These are phyloP conservation scores for Arabis alpina DNA, from an alignment of 345 rosid species.

Conservation along the genomic window DNA sequence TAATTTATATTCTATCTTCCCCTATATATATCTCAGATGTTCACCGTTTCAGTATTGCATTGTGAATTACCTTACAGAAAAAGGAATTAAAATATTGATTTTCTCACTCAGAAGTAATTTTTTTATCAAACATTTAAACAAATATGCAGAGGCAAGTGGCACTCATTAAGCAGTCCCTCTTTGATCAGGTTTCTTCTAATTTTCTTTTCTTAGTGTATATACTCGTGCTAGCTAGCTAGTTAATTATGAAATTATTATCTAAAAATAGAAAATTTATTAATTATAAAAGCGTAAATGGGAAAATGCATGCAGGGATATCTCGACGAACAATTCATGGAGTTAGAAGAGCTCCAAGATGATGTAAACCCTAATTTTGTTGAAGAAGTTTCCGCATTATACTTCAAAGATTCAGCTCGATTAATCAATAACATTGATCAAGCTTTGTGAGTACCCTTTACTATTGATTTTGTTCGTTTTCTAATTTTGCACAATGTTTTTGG, in stretches of 20 bases:
- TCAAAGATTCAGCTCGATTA: constrained; percentile 58
- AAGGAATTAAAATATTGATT: neutral
- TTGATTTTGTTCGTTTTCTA: neutral
- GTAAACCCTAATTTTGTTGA: constrained; percentile 70
- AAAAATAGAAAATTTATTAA: neutral
- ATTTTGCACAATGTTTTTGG: neutral
- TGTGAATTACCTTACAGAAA: constrained; percentile 3
- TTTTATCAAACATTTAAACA: neutral
- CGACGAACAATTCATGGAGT: constrained; percentile 69
- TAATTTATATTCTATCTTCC: constrained; percentile 24
- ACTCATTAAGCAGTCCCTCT: constrained; percentile 57
- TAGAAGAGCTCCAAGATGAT: constrained; percentile 79
- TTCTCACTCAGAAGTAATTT: neutral
- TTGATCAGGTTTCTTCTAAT: constrained; percentile 60
- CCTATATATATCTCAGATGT: constrained; percentile 39
- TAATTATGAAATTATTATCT: neutral
- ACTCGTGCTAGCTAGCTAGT: neutral
- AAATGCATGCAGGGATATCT: constrained; percentile 61
- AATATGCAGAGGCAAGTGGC: constrained; percentile 52
- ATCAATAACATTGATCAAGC: constrained; percentile 66
- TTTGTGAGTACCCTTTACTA: constrained; percentile 48
- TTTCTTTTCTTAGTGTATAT: neutral
- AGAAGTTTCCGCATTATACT: constrained; percentile 63
- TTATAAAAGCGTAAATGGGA: constrained; percentile 3
- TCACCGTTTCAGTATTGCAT: constrained; percentile 40